phyloP scores from a whole-genome alignment of 768 basidiomycete species.

The Tephrocybe sp. region DNA sequence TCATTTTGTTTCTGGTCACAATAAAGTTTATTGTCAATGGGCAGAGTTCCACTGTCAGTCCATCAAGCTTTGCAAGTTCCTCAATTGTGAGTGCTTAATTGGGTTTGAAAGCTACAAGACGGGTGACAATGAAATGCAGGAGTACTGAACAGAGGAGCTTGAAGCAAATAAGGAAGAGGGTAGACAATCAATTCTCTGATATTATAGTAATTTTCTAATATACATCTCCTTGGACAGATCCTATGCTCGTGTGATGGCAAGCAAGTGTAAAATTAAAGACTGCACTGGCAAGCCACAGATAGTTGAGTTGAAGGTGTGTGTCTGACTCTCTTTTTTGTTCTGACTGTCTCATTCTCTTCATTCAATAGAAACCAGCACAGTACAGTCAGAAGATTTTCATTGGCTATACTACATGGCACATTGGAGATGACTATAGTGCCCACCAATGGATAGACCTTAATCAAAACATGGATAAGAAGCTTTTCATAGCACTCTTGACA shows the following conservation, averaged over 20 bases:
- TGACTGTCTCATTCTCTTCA: too few species aligned
- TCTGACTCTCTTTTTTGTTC: too few species aligned
- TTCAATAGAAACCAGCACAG: not conserved
- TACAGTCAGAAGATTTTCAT: not conserved
- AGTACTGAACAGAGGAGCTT: not conserved
- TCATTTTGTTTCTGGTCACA: not conserved
- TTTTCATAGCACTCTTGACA: not conserved
- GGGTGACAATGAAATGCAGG: not conserved
- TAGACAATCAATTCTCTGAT: not conserved
- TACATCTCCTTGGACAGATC: too few species aligned
- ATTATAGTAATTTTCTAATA: not conserved
- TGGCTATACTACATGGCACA: not conserved
- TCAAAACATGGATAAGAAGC: not conserved
- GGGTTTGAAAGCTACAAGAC: not conserved
- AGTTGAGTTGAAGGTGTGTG: not conserved
- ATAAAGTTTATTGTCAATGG: not conserved
- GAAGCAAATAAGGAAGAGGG: not conserved
- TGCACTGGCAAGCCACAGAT: not conserved
- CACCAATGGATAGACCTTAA: conserved; percentile 1
- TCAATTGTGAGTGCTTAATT: not conserved
- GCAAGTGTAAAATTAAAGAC: not conserved
- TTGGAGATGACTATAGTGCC: not conserved
- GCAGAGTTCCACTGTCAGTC: not conserved
- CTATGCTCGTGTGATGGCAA: not conserved
- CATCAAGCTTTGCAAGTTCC: not conserved